phyloP scores from a whole-genome alignment of 2,329 filamentous ascomycete genomes.

The Periconia sp. region DNA sequence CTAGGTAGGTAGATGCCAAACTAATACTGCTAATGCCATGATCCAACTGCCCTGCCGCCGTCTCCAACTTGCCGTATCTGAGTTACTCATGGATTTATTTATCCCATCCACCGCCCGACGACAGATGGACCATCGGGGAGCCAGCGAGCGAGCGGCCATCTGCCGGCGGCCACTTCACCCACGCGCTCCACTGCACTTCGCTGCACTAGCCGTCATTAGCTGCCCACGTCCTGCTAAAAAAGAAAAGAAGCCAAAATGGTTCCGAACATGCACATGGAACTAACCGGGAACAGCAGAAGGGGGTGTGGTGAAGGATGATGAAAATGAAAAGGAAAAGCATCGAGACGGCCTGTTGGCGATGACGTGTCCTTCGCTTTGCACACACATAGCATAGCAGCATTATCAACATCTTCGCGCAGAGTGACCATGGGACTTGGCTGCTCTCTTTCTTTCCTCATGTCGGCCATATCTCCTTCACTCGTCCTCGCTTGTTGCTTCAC shows the following conservation, averaged over 20 bases:
- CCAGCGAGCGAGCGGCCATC: constrained; percentile 30
- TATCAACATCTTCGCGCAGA: constrained; percentile 15
- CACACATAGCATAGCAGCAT: constrained; percentile 23
- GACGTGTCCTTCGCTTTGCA: constrained; percentile 33
- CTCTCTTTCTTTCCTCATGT: constrained; percentile 27
- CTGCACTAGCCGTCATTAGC: no score
- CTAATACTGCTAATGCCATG: no score
- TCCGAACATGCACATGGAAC: no score
- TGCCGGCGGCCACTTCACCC: constrained; percentile 32
- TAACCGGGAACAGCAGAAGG: no score
- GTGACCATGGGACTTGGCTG: background rate
- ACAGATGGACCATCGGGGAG: constrained; percentile 39
- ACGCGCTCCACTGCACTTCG: no score
- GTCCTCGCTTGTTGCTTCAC: no score
- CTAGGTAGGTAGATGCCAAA: no score
- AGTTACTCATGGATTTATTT: no score
- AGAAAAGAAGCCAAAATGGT: constrained; percentile 24
- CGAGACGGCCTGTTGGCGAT: constrained; percentile 16
- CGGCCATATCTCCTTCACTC: constrained; percentile 14
- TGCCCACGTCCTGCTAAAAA: constrained; percentile 18
- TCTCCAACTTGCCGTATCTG: no score
- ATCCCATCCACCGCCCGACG: constrained; percentile 5
- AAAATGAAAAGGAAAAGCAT: no score
- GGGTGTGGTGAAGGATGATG: no score
- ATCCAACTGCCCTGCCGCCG: no score